Base-by-base conservation (phyloP, 2,329 filamentous ascomycete genomes). In the Verruconis gallopava region DNA sequence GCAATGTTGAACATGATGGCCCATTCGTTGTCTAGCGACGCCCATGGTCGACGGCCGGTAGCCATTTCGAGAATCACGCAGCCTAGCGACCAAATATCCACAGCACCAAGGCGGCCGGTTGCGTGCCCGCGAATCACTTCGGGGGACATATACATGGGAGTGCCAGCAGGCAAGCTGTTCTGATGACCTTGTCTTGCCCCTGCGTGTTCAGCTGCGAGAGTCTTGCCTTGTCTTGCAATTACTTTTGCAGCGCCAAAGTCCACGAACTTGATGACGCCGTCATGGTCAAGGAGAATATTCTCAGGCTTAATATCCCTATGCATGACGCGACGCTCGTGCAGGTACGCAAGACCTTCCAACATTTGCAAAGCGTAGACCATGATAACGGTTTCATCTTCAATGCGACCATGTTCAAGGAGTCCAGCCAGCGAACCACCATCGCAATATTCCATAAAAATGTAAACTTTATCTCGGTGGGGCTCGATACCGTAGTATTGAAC, bases 1-100 rank as follows among this genome's bases (percentile, higher is more conserved):
- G 91, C 91, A 55, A 98, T 98, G 67, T 96, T 96, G 72, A 95
- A 98, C 91, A 98, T 98, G 65, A 98, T 96, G 33, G 91, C 91
- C 86, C 88, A 98, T 62, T 98, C 91, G 57, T 98, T 98, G 66
- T 98, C 91, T 37, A 96, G 77, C 49, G 81, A 85, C 19, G 86
- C 85, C 91, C 91, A 98, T 1, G 91, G 91, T 13, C 89, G 78
- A 47, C 86, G 77, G 15, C 91, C 91, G 0, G 91, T 98, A 3
- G 85, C 85, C 89, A 98, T 96, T 62, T 98, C 91, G 33, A 95
- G 74, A 49, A 98, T 85, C 28, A 98, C 91, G 57, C 91, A 98
- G 42, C 91, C 89, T 2, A 98, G 72, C 2, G 88, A 95, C 89
- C 89, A 98, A 47, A 96, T 79, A 56, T 98, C 89, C 35, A 93